Evolutionary conservation across 495 filamentous ascomycete species (phyloP).

Genomic region (Chaetomium fimeti): DNA sequence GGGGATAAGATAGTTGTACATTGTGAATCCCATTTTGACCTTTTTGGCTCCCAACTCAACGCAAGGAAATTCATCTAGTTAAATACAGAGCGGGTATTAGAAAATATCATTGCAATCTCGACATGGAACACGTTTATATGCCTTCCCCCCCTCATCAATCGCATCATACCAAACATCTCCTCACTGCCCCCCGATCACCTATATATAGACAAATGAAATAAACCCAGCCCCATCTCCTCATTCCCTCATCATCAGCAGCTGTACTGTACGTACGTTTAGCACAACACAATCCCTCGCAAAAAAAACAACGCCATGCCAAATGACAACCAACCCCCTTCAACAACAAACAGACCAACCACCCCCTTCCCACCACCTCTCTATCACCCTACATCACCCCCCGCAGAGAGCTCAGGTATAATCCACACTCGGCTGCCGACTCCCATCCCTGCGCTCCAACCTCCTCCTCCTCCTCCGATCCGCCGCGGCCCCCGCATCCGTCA

Average conservation of each 20-base stretch:
- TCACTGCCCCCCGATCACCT: neutral
- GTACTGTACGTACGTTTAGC: too few relatives aligned
- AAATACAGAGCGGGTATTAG: neutral
- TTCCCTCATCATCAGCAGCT: neutral
- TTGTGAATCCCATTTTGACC: too few relatives aligned
- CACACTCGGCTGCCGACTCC: conserved; percentile 38
- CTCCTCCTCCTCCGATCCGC: conserved; percentile 49
- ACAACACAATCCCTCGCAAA: too few relatives aligned
- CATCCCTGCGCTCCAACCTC: conserved; percentile 49
- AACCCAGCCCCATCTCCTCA: neutral
- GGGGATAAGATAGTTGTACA: too few relatives aligned
- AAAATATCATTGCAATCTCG: conserved; percentile 6
- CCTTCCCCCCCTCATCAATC: neutral
- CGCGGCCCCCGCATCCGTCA: conserved; percentile 21
- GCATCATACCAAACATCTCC: neutral
- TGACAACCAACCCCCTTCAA: neutral
- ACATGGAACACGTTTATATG: neutral
- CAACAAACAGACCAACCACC: neutral
- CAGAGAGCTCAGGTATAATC: conserved; percentile 38
- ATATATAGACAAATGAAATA: neutral
- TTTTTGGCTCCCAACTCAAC: too few relatives aligned
- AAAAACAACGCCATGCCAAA: neutral
- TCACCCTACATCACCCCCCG: too few relatives aligned
- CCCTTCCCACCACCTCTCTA: too few relatives aligned
- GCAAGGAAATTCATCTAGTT: too few relatives aligned